Evolutionary conservation across 2,329 filamentous ascomycete species (phyloP).

Genomic region (Trichoderma lentiforme): DNA sequence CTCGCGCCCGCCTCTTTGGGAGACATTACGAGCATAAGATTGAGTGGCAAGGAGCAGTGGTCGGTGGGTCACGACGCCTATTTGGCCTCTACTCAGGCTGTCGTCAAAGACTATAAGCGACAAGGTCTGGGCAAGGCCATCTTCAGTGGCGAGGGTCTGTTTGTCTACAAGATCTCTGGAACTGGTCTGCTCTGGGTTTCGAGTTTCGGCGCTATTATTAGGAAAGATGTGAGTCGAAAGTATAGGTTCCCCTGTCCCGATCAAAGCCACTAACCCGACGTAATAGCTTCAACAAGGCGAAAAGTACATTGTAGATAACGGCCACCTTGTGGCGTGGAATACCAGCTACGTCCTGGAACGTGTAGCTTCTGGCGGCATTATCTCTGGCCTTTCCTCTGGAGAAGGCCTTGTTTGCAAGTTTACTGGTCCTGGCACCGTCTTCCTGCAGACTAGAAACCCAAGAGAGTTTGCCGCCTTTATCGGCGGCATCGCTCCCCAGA

Average conservation of each 20-base stretch:
- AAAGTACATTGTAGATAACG: slow-evolving; percentile 89
- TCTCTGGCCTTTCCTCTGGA: slow-evolving; percentile 77
- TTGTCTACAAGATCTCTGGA: slow-evolving; percentile 82
- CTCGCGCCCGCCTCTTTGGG: slow-evolving; percentile 77
- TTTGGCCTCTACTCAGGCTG: slow-evolving; percentile 79
- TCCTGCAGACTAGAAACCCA: slow-evolving; percentile 88
- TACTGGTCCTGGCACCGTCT: slow-evolving; percentile 84
- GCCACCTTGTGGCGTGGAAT: slow-evolving; percentile 94
- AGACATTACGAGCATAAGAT: slow-evolving; percentile 76
- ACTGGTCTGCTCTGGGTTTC: slow-evolving; percentile 83
- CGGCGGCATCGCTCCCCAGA: slow-evolving; percentile 42
- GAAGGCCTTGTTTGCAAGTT: slow-evolving; percentile 96
- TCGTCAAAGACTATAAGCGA: slow-evolving; percentile 81
- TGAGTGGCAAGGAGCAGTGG: slow-evolving; percentile 74
- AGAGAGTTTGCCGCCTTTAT: slow-evolving; percentile 53
- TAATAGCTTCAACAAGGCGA: slow-evolving; percentile 62
- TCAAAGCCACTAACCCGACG: background rate
- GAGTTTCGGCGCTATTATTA: slow-evolving; percentile 90
- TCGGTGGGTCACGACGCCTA: slow-evolving; percentile 83
- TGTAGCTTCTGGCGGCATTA: slow-evolving; percentile 83
- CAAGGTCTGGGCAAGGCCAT: slow-evolving; percentile 87
- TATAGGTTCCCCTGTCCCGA: background rate
- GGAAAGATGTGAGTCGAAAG: slow-evolving; percentile 74
- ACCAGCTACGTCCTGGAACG: slow-evolving; percentile 90
- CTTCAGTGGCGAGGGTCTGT: slow-evolving; percentile 90